Evolutionary conservation across 2,329 filamentous ascomycete genomes (phyloP).

Genomic region (Aspergillus luchuensis): DNA sequence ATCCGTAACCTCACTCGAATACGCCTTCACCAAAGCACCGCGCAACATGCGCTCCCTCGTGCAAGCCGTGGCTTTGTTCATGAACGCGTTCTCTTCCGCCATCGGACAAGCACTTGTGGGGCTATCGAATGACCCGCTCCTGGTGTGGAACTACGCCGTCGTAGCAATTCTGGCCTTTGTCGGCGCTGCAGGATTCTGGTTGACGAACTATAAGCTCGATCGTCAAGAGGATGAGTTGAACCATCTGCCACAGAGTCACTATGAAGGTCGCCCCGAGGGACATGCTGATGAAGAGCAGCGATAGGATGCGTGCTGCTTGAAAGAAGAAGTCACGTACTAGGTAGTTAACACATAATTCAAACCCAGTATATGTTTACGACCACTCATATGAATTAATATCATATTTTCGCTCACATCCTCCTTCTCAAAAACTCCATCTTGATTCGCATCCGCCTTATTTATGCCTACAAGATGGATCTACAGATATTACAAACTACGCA

Average conservation of each 20-base stretch:
- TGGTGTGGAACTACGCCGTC: slow-evolving; percentile 71
- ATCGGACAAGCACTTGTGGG: slow-evolving; percentile 69
- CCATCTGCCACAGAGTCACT: slow-evolving; percentile 30
- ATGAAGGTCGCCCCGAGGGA: background rate
- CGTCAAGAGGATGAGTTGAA: slow-evolving; percentile 69
- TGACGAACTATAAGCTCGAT: slow-evolving; percentile 67
- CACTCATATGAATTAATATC: too few species aligned
- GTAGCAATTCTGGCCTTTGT: slow-evolving; percentile 64
- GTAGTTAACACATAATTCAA: too few species aligned
- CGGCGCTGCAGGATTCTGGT: slow-evolving; percentile 68
- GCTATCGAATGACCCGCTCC: slow-evolving; percentile 63
- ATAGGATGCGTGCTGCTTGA: background rate
- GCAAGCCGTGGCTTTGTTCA: slow-evolving; percentile 68
- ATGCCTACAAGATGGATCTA: too few species aligned
- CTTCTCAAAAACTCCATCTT: too few species aligned
- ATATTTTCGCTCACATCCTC: too few species aligned
- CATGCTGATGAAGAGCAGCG: background rate
- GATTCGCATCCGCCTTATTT: too few species aligned
- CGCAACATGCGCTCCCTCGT: slow-evolving; percentile 81
- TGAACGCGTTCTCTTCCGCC: slow-evolving; percentile 68
- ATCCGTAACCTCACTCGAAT: slow-evolving; percentile 67
- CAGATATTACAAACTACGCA: too few species aligned
- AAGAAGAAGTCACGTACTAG: too few species aligned
- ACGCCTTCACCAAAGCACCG: slow-evolving; percentile 76
- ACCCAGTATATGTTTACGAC: too few species aligned